Conservation (phyloP, 2,329 filamentous ascomycete genomes). For the Penicillium sp. region DNA sequence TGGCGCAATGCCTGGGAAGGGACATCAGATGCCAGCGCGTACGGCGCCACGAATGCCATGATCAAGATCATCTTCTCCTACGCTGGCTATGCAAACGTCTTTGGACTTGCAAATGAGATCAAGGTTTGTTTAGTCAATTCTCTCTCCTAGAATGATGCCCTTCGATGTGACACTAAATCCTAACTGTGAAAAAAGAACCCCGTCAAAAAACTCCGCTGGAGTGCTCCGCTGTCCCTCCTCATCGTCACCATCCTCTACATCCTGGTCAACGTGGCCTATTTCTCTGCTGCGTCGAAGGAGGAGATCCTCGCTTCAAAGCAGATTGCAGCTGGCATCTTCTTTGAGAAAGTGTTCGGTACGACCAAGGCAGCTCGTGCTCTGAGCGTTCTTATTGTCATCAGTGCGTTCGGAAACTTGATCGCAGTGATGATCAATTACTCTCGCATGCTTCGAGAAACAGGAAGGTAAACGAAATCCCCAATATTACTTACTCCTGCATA, state of each 20-base stretch:
- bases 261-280: constrained; percentile 63
- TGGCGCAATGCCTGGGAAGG: constrained; percentile 59
- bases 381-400: constrained; percentile 60
- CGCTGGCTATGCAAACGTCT: constrained; percentile 59
- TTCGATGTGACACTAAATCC: rapidly evolving
- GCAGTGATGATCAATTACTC: constrained; percentile 58
- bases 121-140: constrained; percentile 35
- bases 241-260: constrained; percentile 59
- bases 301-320: constrained; percentile 57
- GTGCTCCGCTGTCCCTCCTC: constrained; percentile 53
- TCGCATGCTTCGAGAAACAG: constrained; percentile 62
- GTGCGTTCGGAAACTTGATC: constrained; percentile 61
- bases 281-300: constrained; percentile 57
- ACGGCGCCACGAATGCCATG: constrained; percentile 58
- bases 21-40: constrained; percentile 44
- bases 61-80: constrained; percentile 63
- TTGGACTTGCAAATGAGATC: constrained; percentile 64
- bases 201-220: constrained; percentile 55
- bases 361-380: constrained; percentile 53
- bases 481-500: not conserved
- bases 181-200: constrained; percentile 48
- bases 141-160: not conserved
- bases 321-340: constrained; percentile 61
- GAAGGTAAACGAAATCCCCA: constrained; percentile 32
- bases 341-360: constrained; percentile 58